Conservation (phyloP, 1,284 basidiomycete genomes). For the Ustilago trichophora region DNA sequence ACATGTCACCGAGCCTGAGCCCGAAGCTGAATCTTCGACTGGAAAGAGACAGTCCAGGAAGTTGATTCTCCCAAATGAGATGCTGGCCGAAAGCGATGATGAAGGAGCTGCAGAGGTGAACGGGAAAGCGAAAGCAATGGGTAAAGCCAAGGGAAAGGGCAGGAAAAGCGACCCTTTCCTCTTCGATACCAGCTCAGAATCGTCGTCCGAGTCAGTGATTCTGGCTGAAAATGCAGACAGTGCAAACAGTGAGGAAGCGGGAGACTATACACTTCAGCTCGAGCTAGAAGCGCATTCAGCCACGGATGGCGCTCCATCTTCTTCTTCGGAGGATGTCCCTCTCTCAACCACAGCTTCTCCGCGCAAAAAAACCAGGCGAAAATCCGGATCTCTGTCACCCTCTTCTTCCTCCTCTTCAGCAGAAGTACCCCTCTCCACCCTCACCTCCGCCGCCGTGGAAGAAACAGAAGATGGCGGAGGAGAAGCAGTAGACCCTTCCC, state of each 20-base stretch:
- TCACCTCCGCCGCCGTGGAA: neutral
- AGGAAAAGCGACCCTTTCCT: conserved; percentile 39
- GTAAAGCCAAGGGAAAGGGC: conserved; percentile 20
- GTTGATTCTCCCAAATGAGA: no score
- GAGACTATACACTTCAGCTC: conserved; percentile 25
- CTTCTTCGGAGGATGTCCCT: conserved; percentile 1
- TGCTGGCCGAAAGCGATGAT: no score
- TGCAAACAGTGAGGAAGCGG: neutral
- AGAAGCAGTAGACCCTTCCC: conserved; percentile 10
- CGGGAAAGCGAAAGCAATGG: neutral
- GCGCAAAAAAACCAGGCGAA: neutral
- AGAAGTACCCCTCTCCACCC: conserved; percentile 13
- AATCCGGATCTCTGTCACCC: conserved; percentile 2
- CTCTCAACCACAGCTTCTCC: conserved; percentile 12
- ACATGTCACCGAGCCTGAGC: no score
- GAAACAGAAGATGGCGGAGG: neutral
- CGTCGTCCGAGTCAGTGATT: neutral
- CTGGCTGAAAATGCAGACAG: neutral
- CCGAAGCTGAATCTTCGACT: no score
- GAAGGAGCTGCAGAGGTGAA: neutral
- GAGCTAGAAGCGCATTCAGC: conserved; percentile 25
- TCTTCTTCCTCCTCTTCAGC: conserved; percentile 8
- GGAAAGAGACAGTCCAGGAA: no score
- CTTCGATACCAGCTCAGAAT: conserved; percentile 16
- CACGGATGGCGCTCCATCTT: conserved; percentile 10